These are phyloP conservation scores for Fusarium coffeatum DNA, from an alignment of 2,329 filamentous ascomycete genomes.

Conservation along the genomic window DNA sequence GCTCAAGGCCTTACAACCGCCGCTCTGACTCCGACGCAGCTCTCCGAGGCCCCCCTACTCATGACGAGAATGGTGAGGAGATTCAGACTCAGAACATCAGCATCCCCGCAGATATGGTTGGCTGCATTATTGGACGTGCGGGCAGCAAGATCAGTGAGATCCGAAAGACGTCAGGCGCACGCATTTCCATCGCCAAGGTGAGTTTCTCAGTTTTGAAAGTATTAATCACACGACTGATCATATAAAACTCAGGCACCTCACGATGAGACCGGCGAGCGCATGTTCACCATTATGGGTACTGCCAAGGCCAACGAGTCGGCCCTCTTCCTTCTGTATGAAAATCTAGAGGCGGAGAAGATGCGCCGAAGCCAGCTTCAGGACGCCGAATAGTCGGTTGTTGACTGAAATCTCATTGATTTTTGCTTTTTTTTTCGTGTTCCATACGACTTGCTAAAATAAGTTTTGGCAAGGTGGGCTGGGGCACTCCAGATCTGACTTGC, in stretches of 20 bases:
- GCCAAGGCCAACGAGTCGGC: slow-evolving; percentile 95
- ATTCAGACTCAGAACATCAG: slow-evolving; percentile 99
- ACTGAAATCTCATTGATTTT: slow-evolving; percentile 41
- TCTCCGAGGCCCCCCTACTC: slow-evolving; percentile 83
- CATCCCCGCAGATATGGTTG: slow-evolving; percentile 99
- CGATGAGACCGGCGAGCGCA: slow-evolving; percentile 96
- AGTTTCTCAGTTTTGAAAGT: slow-evolving; percentile 29
- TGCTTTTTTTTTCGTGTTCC: slow-evolving; percentile 45
- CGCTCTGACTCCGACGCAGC: slow-evolving; percentile 87
- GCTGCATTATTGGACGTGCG: slow-evolving; percentile 95
- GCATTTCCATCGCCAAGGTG: slow-evolving; percentile 96
- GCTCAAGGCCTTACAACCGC: slow-evolving; percentile 74
- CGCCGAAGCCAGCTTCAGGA: slow-evolving; percentile 83
- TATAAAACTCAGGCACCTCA: slow-evolving; percentile 76
- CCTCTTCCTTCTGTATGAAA: slow-evolving; percentile 96
- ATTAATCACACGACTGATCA: slow-evolving; percentile 3
- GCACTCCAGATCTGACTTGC: slow-evolving; percentile 70
- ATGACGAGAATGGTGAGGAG: slow-evolving; percentile 96
- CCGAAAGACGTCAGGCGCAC: slow-evolving; percentile 92
- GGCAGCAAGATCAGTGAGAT: slow-evolving; percentile 99
- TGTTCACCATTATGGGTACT: slow-evolving; percentile 99
- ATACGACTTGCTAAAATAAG: slow-evolving; percentile 53
- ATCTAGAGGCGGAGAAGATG: slow-evolving; percentile 99
- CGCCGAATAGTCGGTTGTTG: slow-evolving; percentile 57
- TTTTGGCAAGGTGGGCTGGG: slow-evolving; percentile 63